These are phyloP conservation scores for Pichia insulana DNA, from an alignment of 805 yeast species.

Conservation along the genomic window DNA sequence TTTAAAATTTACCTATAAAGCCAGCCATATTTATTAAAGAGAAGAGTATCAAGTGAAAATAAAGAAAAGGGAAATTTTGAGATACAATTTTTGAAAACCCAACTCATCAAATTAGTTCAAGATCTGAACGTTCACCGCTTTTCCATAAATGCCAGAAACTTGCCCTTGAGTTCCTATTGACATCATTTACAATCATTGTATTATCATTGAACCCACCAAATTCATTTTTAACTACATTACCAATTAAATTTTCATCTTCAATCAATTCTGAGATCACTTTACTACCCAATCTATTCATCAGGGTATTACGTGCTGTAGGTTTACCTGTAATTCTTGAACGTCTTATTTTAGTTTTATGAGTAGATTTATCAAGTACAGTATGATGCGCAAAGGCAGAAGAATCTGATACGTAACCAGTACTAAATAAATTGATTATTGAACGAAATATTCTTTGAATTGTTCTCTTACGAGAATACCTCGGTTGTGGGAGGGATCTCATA, in stretches of 20 bases:
- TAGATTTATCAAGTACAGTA: slow-evolving; percentile 16
- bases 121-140: slow-evolving; percentile 5
- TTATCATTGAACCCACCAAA: slow-evolving; percentile 3
- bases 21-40: neutral
- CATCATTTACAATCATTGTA: slow-evolving; percentile 5
- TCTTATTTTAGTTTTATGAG: slow-evolving; percentile 24
- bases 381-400: slow-evolving; percentile 24
- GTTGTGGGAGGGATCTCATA: slow-evolving; percentile 31
- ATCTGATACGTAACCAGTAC: slow-evolving; percentile 29
- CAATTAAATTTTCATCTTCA: slow-evolving; percentile 12
- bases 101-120: neutral
- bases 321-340: slow-evolving; percentile 24
- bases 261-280: slow-evolving; percentile 19
- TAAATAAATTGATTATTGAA: slow-evolving; percentile 23
- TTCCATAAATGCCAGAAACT: slow-evolving; percentile 6
- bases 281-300: slow-evolving; percentile 17
- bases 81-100: too few relatives aligned
- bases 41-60: neutral
- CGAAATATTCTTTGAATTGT: slow-evolving; percentile 27
- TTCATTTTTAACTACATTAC: slow-evolving; percentile 10
- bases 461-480: slow-evolving; percentile 28
- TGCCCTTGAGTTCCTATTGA: neutral
- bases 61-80: neutral
- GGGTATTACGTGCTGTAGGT: slow-evolving; percentile 23
- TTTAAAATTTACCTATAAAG: too few relatives aligned